Percentiles rank a stretch among this genome's conserved stretches.
Conservation (phyloP, 768 basidiomycete species). For the Collybia nuda region DNA sequence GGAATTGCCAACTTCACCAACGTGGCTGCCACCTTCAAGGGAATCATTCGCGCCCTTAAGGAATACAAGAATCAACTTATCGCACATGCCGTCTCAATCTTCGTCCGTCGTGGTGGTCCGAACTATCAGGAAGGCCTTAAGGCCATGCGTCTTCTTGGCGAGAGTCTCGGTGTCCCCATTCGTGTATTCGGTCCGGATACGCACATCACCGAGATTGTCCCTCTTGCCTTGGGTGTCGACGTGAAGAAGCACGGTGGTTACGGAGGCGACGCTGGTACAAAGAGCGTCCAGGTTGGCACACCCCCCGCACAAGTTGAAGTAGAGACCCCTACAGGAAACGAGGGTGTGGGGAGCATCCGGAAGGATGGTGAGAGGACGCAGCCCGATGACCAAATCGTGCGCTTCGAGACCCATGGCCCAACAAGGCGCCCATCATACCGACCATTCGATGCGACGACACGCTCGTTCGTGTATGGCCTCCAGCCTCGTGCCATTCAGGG, state of each 20-base stretch:
- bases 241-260: slow-evolving; percentile 36
- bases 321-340: slow-evolving; percentile 36
- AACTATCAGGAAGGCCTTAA: slow-evolving; percentile 99
- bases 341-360: slow-evolving; percentile 69
- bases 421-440: slow-evolving; percentile 73
- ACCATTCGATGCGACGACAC: slow-evolving; percentile 92
- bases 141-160: slow-evolving; percentile 96
- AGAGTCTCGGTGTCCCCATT: slow-evolving; percentile 96
- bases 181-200: slow-evolving; percentile 97
- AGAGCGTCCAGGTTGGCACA: slow-evolving; percentile 36
- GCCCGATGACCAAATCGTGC: slow-evolving; percentile 85
- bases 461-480: slow-evolving; percentile 96
- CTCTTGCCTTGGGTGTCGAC: slow-evolving; percentile 91
- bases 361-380: slow-evolving; percentile 81
- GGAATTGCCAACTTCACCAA: slow-evolving; percentile 99
- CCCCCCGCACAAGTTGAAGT: slow-evolving; percentile 36
- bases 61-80: slow-evolving; percentile 88
- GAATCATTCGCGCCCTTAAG: slow-evolving; percentile 96
- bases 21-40: slow-evolving; percentile 99
- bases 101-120: slow-evolving; percentile 96
- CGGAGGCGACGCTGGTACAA: slow-evolving; percentile 24
- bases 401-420: slow-evolving; percentile 62
- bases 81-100: slow-evolving; percentile 87
- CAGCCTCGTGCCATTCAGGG: slow-evolving; percentile 99
- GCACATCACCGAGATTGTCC: slow-evolving; percentile 98